phyloP scores from a whole-genome alignment of 2,329 filamentous ascomycete species.

The Paraphoma chrysanthemicola region DNA sequence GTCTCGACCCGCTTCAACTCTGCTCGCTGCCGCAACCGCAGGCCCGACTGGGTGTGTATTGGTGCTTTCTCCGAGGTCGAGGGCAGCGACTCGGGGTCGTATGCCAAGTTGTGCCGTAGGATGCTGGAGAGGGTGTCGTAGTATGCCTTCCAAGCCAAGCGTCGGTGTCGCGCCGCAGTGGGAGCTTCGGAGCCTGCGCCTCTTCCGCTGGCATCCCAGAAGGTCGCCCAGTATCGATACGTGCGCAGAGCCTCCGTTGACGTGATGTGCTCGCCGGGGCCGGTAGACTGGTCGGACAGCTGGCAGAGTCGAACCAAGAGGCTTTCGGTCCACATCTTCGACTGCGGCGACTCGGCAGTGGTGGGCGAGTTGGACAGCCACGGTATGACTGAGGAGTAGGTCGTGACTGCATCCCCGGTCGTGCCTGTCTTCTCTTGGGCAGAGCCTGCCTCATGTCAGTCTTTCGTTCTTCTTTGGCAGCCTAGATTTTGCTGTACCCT shows the following conservation, averaged over 20 bases:
- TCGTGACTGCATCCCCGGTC: slow-evolving; percentile 66
- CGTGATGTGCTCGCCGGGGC: slow-evolving; percentile 34
- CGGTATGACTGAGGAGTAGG: slow-evolving; percentile 71
- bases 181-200: slow-evolving; percentile 20
- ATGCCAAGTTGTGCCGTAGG: slow-evolving; percentile 70
- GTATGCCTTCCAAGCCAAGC: slow-evolving; percentile 83
- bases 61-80: slow-evolving; percentile 30
- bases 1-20: slow-evolving; percentile 82
- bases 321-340: slow-evolving; percentile 79
- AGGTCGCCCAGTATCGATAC: slow-evolving; percentile 70
- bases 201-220: slow-evolving; percentile 61
- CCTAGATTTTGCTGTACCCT: slow-evolving; percentile 61
- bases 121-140: slow-evolving; percentile 81
- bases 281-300: slow-evolving; percentile 67
- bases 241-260: slow-evolving; percentile 51
- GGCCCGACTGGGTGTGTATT: slow-evolving; percentile 27
- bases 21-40: slow-evolving; percentile 62
- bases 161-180: slow-evolving; percentile 50
- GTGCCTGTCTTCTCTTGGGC: slow-evolving; percentile 53
- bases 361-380: slow-evolving; percentile 65
- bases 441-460: slow-evolving; percentile 46
- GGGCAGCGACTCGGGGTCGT: slow-evolving; percentile 54
- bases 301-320: slow-evolving; percentile 78
- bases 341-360: slow-evolving; percentile 60
- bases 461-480: background rate